These are phyloP conservation scores for Amaranthus palmeri DNA, from an alignment of 148 eudicot species.

Conservation along the genomic window DNA sequence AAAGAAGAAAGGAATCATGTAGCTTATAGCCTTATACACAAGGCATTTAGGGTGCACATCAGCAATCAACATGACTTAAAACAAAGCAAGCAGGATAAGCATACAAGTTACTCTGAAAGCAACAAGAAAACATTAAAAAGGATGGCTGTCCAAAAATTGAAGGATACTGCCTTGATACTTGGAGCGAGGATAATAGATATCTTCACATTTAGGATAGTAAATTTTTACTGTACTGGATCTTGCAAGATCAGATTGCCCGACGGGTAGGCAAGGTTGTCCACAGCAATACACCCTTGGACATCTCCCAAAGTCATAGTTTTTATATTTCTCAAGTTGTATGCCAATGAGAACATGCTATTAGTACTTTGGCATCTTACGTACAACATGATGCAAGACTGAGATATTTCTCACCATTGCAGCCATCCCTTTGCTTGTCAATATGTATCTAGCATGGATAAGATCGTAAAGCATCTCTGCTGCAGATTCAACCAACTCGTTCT, in stretches of 20 bases:
- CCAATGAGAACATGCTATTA: constrained; percentile 13
- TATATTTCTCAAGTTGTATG: constrained; percentile 66
- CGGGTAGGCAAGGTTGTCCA: constrained; percentile 82
- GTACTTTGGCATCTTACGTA: constrained; percentile 3
- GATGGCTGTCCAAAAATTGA: neutral
- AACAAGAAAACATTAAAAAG: neutral
- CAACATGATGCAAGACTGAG: neutral
- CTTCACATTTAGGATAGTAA: constrained; percentile 79
- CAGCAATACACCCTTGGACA: constrained; percentile 72
- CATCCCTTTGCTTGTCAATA: constrained; percentile 77
- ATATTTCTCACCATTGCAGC: constrained; percentile 58
- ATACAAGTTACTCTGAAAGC: neutral
- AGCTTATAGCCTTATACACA: neutral
- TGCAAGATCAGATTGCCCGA: constrained; percentile 74
- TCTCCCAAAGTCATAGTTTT: constrained; percentile 63
- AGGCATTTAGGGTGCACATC: constrained; percentile 1
- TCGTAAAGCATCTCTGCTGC: constrained; percentile 85
- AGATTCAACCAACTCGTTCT: constrained; percentile 78
- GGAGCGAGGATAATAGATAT: constrained; percentile 66
- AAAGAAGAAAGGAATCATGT: neutral
- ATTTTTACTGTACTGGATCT: constrained; percentile 67
- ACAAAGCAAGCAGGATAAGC: constrained; percentile 2
- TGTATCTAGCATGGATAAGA: constrained; percentile 67
- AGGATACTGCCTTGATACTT: constrained; percentile 90
- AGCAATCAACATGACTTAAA: neutral